phyloP scores from a whole-genome alignment of 1,284 basidiomycete species.

The Grifola frondosa region DNA sequence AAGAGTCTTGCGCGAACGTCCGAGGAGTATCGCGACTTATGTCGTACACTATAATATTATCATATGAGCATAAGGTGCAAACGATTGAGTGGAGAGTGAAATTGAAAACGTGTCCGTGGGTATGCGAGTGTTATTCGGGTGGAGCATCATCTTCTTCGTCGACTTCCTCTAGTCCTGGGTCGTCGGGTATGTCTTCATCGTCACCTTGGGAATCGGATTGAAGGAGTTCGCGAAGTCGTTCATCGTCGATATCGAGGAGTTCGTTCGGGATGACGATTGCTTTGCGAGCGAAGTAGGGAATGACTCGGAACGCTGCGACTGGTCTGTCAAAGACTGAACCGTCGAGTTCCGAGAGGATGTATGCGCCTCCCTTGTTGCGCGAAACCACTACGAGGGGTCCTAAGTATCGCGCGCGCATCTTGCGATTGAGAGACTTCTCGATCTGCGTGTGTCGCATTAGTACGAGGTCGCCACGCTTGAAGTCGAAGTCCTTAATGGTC shows the following conservation, averaged over 20 bases:
- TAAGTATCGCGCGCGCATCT: slow-evolving; percentile 25
- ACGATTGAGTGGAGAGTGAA: no score
- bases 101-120: no score
- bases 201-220: not conserved
- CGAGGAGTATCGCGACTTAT: no score
- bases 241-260: slow-evolving; percentile 6
- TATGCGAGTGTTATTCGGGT: no score
- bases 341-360: slow-evolving; percentile 34
- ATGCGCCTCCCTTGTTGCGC: slow-evolving; percentile 30
- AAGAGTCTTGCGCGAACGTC: no score
- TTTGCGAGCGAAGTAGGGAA: slow-evolving; percentile 30
- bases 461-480: slow-evolving; percentile 36
- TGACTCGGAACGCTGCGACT: slow-evolving; percentile 33
- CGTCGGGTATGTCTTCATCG: no score
- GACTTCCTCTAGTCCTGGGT: no score
- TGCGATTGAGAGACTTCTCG: slow-evolving; percentile 34
- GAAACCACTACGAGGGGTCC: slow-evolving; percentile 36
- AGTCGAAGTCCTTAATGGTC: slow-evolving; percentile 33
- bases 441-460: slow-evolving; percentile 36
- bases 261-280: not conserved
- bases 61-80: no score
- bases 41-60: no score
- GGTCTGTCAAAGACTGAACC: slow-evolving; percentile 28
- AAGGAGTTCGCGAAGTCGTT: slow-evolving; percentile 8
- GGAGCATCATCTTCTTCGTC: no score